A percentile compares a stretch with the other conserved stretches of the same genome.
Evolutionary conservation across 805 yeast genomes (phyloP).

Genomic region (Candida anglica): DNA sequence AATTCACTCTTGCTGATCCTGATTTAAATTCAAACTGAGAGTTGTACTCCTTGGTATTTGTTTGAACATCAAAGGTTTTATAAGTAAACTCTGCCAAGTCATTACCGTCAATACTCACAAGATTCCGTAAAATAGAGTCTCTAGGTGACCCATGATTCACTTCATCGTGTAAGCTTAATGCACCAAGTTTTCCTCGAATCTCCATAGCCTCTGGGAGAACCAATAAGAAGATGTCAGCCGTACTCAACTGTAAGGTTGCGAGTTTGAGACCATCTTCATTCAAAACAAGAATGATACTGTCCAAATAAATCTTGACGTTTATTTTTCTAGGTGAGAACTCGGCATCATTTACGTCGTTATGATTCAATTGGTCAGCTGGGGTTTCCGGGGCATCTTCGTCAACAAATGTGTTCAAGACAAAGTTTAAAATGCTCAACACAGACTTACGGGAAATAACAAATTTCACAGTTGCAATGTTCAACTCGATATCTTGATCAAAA

Average conservation of each 20-base stretch:
- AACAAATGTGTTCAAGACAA: constrained; percentile 80
- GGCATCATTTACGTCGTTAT: constrained; percentile 54
- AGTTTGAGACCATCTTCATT: constrained; percentile 81
- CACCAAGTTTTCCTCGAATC: constrained; percentile 70
- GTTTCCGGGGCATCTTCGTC: constrained; percentile 66
- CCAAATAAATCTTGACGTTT: constrained; percentile 62
- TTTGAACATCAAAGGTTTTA: constrained; percentile 68
- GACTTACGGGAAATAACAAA: constrained; percentile 76
- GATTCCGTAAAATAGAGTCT: constrained; percentile 55
- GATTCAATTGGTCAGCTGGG: constrained; percentile 69
- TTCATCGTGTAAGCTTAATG: constrained; percentile 73
- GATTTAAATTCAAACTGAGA: constrained; percentile 61
- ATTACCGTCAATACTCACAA: constrained; percentile 77
- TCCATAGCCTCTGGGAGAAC: constrained; percentile 76
- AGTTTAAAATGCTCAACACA: constrained; percentile 73
- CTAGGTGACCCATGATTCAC: constrained; percentile 57
- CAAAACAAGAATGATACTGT: constrained; percentile 67
- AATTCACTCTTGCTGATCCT: constrained; percentile 72
- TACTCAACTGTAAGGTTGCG: constrained; percentile 72
- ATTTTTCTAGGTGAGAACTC: constrained; percentile 71
- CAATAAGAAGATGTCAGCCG: constrained; percentile 64
- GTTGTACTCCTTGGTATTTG: constrained; percentile 46
- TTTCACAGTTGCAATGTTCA: constrained; percentile 75
- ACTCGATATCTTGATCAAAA: constrained; percentile 69
- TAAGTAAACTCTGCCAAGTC: constrained; percentile 78